Base-by-base conservation (phyloP, 192 early-diverging fungal genomes). In the Gryganskiella cystojenkinii region DNA sequence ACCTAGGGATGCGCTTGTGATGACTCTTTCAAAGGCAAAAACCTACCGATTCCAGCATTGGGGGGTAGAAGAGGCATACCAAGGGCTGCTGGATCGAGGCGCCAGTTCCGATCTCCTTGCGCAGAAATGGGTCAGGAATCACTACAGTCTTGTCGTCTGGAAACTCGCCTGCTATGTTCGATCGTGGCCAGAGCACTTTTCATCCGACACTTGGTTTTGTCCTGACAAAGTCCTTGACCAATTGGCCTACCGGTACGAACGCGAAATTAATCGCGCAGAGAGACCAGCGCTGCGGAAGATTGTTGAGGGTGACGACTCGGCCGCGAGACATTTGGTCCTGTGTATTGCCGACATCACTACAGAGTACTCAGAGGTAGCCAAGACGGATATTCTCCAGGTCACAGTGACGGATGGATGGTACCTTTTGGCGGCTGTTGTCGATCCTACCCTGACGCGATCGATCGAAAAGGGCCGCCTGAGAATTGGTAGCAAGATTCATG, bases 341-440 rank as follows among this genome's bases (percentile, higher is more conserved):
- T 85, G 83, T 30, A 84, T 93, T 6, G 82, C 91, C 3, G 70
- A 82, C 19, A 79, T 93, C 13, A 27, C 68, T 11, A 40, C n/a
- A 15, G 30, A 46, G 28, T 64, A 60, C 8, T 44, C 63, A 17
- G 28, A 50, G 14, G 49, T 59, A 14, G 24, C 28, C 3, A 43
- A 62, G 5, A 37, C 56, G 13, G 43, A 53, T 6, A 35, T 37
- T 4, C 31, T 19, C 59, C 57, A 37, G 6, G 64, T 87, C 25
- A 55, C 85, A 44, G 66, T 93, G 45, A 90, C 92, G 4, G 92
- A 93, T 78, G 92, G 92, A 17, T 93, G 92, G 92, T 93, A 93
- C 57, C 25, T 67, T 31, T 81, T 93, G 4, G 67, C 80, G 13
- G 87, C 88, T 3, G 43, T 51, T 0, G 34, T 93, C 17, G 92